These are phyloP conservation scores for Neonectria faginata DNA, from an alignment of 2,329 filamentous ascomycete species.

Conservation along the genomic window DNA sequence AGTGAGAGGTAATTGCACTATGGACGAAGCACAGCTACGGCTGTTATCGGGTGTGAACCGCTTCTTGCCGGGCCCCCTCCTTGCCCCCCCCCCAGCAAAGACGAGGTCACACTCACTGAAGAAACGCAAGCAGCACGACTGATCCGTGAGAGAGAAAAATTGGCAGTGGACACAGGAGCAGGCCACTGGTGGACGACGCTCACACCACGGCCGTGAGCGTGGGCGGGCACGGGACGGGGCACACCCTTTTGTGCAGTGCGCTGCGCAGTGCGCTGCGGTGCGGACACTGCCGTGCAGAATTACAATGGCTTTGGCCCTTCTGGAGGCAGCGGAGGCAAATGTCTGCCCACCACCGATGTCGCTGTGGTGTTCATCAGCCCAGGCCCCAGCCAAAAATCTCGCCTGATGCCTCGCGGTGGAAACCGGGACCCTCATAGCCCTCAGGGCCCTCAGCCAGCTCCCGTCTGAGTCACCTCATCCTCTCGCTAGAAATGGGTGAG, in stretches of 20 bases:
- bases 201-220: slow-evolving; percentile 39
- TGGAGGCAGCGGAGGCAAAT: slow-evolving; percentile 40
- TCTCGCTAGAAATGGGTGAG: slow-evolving; percentile 36
- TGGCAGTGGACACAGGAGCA: slow-evolving; percentile 38
- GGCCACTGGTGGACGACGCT: slow-evolving; percentile 40
- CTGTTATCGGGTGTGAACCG: slow-evolving; percentile 9
- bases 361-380: slow-evolving; percentile 47
- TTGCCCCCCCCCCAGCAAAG: slow-evolving; percentile 20
- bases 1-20: slow-evolving; percentile 20
- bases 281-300: slow-evolving; percentile 44
- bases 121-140: slow-evolving; percentile 31
- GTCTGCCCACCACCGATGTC: slow-evolving; percentile 48
- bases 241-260: slow-evolving; percentile 37
- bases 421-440: slow-evolving; percentile 44
- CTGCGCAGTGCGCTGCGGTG: slow-evolving; percentile 32
- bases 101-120: slow-evolving; percentile 35
- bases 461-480: slow-evolving; percentile 46
- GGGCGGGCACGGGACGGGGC: slow-evolving; percentile 34
- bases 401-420: slow-evolving; percentile 46
- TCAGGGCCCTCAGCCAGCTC: slow-evolving; percentile 23
- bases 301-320: slow-evolving; percentile 32
- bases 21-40: background rate
- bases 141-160: slow-evolving; percentile 26
- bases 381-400: slow-evolving; percentile 45
- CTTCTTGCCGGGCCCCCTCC: slow-evolving; percentile 4